Base-by-base conservation (phyloP, 1,284 basidiomycete genomes). In the Sanguinoderma infundibulare region DNA sequence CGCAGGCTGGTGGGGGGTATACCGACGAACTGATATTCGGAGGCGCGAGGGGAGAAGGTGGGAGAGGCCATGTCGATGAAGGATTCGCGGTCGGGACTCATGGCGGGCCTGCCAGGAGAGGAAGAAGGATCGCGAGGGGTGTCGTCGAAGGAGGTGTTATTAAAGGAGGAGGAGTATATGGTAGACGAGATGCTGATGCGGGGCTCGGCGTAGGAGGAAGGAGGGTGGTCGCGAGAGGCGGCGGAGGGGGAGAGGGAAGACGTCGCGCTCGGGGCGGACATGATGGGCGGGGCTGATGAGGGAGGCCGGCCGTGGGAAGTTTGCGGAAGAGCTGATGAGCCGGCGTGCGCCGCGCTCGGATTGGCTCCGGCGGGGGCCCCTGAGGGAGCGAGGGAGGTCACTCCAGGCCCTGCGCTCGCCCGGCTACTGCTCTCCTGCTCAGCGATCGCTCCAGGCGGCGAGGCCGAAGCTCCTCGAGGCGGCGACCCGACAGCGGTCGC, bases 21-120 rank as follows among this genome's bases (percentile, higher is more conserved):
- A 57, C 44, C 32, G 26, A 42, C 35, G 30, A 58, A 47, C 9
- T 50, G 44, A 20, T 64, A 66, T 12, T 71, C 68, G 53, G 67
- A 58, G 26, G 65, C 62, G 26, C 62, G 57, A 32, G 70, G 69
- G 42, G 70, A 67, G 55, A 70, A 65, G 10, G 71, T 70, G 60
- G 81, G 78, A 0, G 84, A 83, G 51, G 76, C 72, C 53, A 87
- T 73, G 72, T 87, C 86, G 49, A 88, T 85, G 70, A 87, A 87
- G 24, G 86, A 87, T 63, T 80, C 74, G 67, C 77, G 77, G 67
- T 78, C 66, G 17, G 71, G 60, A 63, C 59, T 63, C 65, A 72
- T 69, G 66, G 63, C 53, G 60, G 68, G 51, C 55, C 63, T 65
- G 69, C 64, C 62, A 54, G 35, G 51, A 46, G 5, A 54, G 17